Conservation (phyloP, 345 rosid genomes). For the Gossypium australe region DNA sequence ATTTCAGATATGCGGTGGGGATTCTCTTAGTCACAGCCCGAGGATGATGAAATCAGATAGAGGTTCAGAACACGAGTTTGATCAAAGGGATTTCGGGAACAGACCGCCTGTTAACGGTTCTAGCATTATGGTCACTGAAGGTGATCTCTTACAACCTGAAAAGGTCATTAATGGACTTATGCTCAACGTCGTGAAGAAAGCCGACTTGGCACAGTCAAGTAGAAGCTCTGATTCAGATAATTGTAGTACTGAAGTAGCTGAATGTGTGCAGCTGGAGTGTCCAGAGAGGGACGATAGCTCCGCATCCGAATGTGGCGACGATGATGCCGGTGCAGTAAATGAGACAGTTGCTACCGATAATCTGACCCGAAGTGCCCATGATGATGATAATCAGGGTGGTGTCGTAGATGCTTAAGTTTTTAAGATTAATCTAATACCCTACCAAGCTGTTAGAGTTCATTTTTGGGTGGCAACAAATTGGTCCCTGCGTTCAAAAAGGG, state of each 20-base stretch:
- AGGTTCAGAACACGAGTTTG: conserved; percentile 40
- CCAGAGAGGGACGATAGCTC: conserved; percentile 66
- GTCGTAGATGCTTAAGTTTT: no score
- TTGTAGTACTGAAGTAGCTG: conserved; percentile 41
- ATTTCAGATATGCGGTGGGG: conserved; percentile 35
- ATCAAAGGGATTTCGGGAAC: conserved; percentile 31
- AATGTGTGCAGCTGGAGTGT: conserved; percentile 59
- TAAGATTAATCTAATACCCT: no score
- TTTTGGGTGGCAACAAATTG: no score
- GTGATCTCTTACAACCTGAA: conserved; percentile 81
- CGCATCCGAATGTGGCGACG: conserved; percentile 51
- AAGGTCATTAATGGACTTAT: conserved; percentile 61
- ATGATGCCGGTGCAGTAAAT: conserved; percentile 8
- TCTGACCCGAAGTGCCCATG: not conserved
- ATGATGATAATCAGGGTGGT: conserved; percentile 11
- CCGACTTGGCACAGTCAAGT: conserved; percentile 36
- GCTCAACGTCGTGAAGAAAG: conserved; percentile 67
- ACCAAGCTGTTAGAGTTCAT: no score
- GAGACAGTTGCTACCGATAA: conserved; percentile 3
- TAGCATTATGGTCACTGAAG: conserved; percentile 68
- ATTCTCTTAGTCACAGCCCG: conserved; percentile 35
- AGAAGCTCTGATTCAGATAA: conserved; percentile 36
- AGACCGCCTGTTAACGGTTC: conserved; percentile 31
- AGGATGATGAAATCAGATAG: conserved; percentile 41
- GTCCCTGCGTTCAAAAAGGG: no score